Evolutionary conservation across 129 eudicot species (phyloP), one percentile per base, ranked within the genome.

Genomic region (Lactuca sativa): DNA sequence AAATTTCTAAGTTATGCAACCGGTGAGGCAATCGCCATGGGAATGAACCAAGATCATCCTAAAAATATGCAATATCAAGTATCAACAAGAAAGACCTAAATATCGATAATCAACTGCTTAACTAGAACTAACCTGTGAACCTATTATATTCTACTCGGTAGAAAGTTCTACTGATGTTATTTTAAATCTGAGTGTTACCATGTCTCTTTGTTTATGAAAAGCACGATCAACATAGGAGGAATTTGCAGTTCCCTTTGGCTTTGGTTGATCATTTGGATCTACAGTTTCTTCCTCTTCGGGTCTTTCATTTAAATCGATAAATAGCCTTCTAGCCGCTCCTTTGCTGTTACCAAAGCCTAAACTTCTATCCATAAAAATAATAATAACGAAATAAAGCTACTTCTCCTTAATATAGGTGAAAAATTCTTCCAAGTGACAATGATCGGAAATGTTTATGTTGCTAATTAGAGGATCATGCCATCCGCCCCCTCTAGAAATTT

Each of bases 261-360:
- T 60, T 43, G 74, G 54, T 66, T 54, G 74, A 78, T 53, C 59
- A 56, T 61, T 40, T 34, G 60, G 40, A 44, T 75, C 51, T 59
- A 66, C 38, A 5, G 51, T 73, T 53, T 72, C 74, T 38, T 67
- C 76, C 71, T 77, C 83, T 51, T 65, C 64, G 18, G 83, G 79
- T 54, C 41, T 67, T 78, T 73, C 55, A 66, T 78, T 78, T 66
- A 78, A 52, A 68, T 78, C 83, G 48, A 72, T 17, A 66, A 66
- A 66, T 44, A 74, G 53, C 17, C 59, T 64, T 78, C 73, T 78
- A 17, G 78, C 57, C 78, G 67, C 60, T 59, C 74, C 79, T 34
- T 12, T 44, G 25, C 60, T 74, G 14, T 72, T 61, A 32, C 59
- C 25, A 11, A 38, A 51, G 64, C 25, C 33, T 66, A 53, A 7